Evolutionary conservation across 441 rosid species (phyloP).

Genomic region (Mallotus repandus): DNA sequence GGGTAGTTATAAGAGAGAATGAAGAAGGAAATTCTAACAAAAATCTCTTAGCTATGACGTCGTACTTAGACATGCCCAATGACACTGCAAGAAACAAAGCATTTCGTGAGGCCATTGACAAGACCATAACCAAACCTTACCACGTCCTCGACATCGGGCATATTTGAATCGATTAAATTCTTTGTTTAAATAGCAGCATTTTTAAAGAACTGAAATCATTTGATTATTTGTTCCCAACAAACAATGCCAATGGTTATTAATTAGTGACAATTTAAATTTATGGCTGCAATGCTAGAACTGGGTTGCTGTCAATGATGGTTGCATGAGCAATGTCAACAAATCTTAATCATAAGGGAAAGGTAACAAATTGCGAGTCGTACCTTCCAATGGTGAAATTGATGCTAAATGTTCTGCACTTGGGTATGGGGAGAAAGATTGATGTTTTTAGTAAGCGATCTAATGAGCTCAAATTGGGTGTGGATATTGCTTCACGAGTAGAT

Average conservation of each 20-base stretch:
- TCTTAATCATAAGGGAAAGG: constrained; percentile 34
- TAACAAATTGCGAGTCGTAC: constrained; percentile 91
- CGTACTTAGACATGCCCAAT: constrained; percentile 95
- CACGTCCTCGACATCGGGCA: constrained; percentile 95
- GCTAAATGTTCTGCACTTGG: constrained; percentile 72
- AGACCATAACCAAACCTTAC: no score
- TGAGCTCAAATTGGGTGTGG: constrained; percentile 58
- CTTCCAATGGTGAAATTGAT: constrained; percentile 94
- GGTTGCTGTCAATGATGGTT: constrained; percentile 94
- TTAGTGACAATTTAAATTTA: background rate
- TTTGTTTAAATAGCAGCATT: no score
- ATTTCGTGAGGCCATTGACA: constrained; percentile 76
- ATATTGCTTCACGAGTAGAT: no score
- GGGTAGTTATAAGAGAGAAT: no score
- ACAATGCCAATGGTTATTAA: no score
- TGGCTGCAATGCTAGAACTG: constrained; percentile 86
- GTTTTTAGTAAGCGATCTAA: constrained; percentile 82
- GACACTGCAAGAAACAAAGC: constrained; percentile 73
- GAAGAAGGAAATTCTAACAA: no score
- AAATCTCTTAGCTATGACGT: constrained; percentile 72
- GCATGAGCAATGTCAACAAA: constrained; percentile 59
- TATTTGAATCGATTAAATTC: background rate
- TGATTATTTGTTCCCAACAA: no score
- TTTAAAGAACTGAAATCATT: no score
- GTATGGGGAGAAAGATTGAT: constrained; percentile 52